Evolutionary conservation across 2,329 filamentous ascomycete species (phyloP).

Genomic region (Neofusicoccum umdonicola): DNA sequence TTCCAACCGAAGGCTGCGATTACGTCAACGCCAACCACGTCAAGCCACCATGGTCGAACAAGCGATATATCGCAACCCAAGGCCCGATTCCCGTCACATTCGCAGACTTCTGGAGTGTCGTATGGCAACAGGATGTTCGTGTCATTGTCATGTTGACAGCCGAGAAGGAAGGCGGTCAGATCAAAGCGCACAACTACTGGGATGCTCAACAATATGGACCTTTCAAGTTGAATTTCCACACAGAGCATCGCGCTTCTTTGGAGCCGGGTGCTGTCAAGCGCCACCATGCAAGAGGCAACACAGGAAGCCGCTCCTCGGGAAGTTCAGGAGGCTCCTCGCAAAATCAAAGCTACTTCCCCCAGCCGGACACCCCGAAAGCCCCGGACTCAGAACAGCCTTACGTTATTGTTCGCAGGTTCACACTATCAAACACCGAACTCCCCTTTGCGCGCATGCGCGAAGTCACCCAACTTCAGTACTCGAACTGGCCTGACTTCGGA

Average conservation of each 20-base stretch:
- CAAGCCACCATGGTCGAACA: slow-evolving; percentile 76
- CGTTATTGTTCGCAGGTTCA: slow-evolving; percentile 84
- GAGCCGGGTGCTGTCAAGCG: slow-evolving; percentile 58
- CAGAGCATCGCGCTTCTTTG: slow-evolving; percentile 78
- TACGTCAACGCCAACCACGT: slow-evolving; percentile 95
- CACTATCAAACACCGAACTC: slow-evolving; percentile 69
- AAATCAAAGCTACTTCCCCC: neutral
- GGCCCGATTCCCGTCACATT: slow-evolving; percentile 91
- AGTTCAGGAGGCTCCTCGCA: slow-evolving; percentile 22
- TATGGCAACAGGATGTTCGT: slow-evolving; percentile 95
- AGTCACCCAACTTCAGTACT: slow-evolving; percentile 91
- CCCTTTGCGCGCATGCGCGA: slow-evolving; percentile 87
- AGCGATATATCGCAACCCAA: slow-evolving; percentile 93
- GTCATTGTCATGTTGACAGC: slow-evolving; percentile 97
- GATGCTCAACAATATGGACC: slow-evolving; percentile 72
- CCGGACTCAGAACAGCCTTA: slow-evolving; percentile 61
- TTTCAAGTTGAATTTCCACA: slow-evolving; percentile 71
- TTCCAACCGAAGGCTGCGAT: slow-evolving; percentile 70
- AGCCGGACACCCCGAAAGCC: slow-evolving; percentile 18
- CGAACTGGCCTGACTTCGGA: slow-evolving; percentile 96
- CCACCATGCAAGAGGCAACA: slow-evolving; percentile 26
- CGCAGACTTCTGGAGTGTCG: slow-evolving; percentile 93
- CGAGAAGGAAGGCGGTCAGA: slow-evolving; percentile 85
- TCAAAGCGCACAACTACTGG: slow-evolving; percentile 97
- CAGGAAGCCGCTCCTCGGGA: slow-evolving; percentile 29